Conservation (phyloP, 768 basidiomycete genomes). For the Lactarius hengduanensis region DNA sequence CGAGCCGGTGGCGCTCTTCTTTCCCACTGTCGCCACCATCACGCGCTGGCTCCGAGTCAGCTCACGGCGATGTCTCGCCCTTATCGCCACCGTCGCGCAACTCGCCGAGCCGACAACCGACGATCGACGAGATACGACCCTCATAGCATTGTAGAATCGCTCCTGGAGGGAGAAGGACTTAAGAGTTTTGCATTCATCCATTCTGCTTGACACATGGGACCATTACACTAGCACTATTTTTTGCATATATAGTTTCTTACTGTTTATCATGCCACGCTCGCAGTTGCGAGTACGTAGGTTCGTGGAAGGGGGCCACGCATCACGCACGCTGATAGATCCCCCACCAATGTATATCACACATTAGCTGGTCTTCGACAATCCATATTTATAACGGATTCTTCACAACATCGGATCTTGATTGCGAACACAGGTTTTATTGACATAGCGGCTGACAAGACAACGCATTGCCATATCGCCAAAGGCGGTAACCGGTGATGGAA, state of each 20-base stretch:
- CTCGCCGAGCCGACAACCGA: slow-evolving; percentile 14
- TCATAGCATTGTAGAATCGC: slow-evolving; percentile 3
- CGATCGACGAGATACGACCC: slow-evolving; percentile 14
- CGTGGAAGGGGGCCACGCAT: slow-evolving; percentile 7
- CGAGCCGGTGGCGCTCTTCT: slow-evolving; percentile 25
- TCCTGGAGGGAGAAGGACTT: neutral
- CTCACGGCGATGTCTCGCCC: neutral
- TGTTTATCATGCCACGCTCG: slow-evolving; percentile 7
- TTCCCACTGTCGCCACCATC: slow-evolving; percentile 4
- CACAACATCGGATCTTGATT: neutral
- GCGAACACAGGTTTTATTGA: neutral
- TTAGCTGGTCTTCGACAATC: neutral
- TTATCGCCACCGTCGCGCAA: slow-evolving; percentile 8
- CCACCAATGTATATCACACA: slow-evolving; percentile 24
- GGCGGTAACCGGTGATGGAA: neutral
- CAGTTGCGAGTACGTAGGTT: slow-evolving; percentile 1
- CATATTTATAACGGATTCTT: neutral
- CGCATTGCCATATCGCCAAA: neutral
- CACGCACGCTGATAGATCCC: slow-evolving; percentile 15
- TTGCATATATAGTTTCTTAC: slow-evolving; percentile 14
- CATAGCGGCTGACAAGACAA: neutral
- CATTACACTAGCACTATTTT: slow-evolving; percentile 15
- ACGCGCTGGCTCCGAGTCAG: slow-evolving; percentile 12
- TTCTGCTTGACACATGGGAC: slow-evolving; percentile 13
- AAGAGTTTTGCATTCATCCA: slow-evolving; percentile 4